Conservation (phyloP, 495 filamentous ascomycete species). For the Venustampulla echinocandica region DNA sequence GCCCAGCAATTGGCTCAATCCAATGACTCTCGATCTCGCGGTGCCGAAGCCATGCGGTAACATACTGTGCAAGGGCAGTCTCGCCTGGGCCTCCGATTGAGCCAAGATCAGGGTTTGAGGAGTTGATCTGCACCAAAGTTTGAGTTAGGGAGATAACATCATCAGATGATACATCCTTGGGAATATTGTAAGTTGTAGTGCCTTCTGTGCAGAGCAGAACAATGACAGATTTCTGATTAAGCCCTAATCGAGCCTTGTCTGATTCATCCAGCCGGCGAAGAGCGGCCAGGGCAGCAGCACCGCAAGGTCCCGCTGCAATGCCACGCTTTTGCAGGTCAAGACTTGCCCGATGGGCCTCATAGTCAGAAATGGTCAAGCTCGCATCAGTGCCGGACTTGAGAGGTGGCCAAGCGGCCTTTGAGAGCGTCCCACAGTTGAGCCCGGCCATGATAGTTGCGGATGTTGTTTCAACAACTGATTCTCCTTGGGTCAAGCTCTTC, state of each 20-base stretch:
- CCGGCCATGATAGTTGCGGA: slow-evolving; percentile 51
- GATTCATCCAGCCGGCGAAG: slow-evolving; percentile 30
- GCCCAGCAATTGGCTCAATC: slow-evolving; percentile 31
- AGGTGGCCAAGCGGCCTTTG: slow-evolving; percentile 46
- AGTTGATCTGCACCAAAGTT: slow-evolving; percentile 18
- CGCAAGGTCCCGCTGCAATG: slow-evolving; percentile 49
- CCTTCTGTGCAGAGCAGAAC: slow-evolving; percentile 45
- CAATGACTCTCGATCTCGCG: slow-evolving; percentile 37
- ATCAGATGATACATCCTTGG: not conserved
- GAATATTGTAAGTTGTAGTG: slow-evolving; percentile 1
- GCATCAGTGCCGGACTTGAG: slow-evolving; percentile 44
- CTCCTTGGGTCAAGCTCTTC: slow-evolving; percentile 34
- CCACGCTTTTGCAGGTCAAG: slow-evolving; percentile 33
- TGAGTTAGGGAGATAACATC: not conserved
- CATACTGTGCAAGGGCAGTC: slow-evolving; percentile 32
- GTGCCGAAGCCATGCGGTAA: slow-evolving; percentile 37
- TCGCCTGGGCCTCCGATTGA: slow-evolving; percentile 33
- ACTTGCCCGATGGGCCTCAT: slow-evolving; percentile 41
- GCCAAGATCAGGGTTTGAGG: slow-evolving; percentile 36
- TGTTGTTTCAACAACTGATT: slow-evolving; percentile 36
- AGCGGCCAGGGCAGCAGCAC: slow-evolving; percentile 47
- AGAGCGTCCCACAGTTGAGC: slow-evolving; percentile 55
- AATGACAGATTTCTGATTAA: slow-evolving; percentile 34
- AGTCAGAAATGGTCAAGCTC: slow-evolving; percentile 42
- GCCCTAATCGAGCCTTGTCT: slow-evolving; percentile 18